These are phyloP conservation scores for Thamnidium elegans DNA, from an alignment of 192 early-diverging fungal species.

Conservation along the genomic window DNA sequence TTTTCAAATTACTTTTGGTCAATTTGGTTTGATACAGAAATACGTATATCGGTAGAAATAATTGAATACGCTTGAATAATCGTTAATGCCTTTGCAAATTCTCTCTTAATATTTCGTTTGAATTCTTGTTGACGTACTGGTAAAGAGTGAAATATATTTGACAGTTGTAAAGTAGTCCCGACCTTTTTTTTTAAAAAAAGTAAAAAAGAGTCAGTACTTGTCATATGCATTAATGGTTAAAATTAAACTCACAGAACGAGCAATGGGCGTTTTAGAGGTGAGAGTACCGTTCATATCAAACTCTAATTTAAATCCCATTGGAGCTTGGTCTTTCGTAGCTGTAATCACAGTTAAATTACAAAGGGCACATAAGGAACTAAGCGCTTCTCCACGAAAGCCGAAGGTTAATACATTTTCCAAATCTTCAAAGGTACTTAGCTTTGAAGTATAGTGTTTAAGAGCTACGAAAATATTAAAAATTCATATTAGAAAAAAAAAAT, in stretches of 20 bases:
- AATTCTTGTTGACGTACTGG: slow-evolving; percentile 89
- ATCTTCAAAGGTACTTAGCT: slow-evolving; percentile 76
- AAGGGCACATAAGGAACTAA: slow-evolving; percentile 86
- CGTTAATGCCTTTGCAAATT: slow-evolving; percentile 74
- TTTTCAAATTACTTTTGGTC: slow-evolving; percentile 48
- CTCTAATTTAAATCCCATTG: slow-evolving; percentile 64
- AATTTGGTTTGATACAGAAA: slow-evolving; percentile 61
- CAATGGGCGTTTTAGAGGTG: slow-evolving; percentile 36
- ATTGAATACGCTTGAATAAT: slow-evolving; percentile 85
- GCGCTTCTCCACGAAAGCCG: slow-evolving; percentile 93
- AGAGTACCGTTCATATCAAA: slow-evolving; percentile 68
- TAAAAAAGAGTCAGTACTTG: not conserved
- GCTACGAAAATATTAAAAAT: slow-evolving; percentile 41
- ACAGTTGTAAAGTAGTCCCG: slow-evolving; percentile 81
- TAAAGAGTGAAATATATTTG: slow-evolving; percentile 74
- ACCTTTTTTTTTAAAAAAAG: slow-evolving; percentile 9
- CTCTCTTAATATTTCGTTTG: slow-evolving; percentile 75
- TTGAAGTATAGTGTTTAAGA: slow-evolving; percentile 89
- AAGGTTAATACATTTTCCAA: slow-evolving; percentile 73
- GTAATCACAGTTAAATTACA: slow-evolving; percentile 66
- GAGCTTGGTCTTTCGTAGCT: slow-evolving; percentile 52
- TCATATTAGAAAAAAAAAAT: not conserved
- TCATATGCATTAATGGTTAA: not conserved
- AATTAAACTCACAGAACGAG: slow-evolving; percentile 47
- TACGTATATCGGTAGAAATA: slow-evolving; percentile 62